phyloP scores from a whole-genome alignment of 371 early-diverging fungal genomes.

The Zychaea mexicana region DNA sequence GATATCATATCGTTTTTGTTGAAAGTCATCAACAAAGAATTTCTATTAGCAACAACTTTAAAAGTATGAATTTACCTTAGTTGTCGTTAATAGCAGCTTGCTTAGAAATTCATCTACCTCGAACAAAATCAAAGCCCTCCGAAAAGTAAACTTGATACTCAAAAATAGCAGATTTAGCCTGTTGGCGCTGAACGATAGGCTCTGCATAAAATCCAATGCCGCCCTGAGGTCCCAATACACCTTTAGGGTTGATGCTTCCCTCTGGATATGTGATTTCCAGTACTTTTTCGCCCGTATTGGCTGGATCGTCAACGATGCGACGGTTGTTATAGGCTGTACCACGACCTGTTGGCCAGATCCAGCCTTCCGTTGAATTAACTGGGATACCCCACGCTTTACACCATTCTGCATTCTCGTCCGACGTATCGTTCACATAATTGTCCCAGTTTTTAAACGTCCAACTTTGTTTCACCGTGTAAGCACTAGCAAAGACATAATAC shows the following conservation, averaged over 20 bases:
- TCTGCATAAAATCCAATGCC: conserved; percentile 54
- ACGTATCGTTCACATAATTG: conserved; percentile 22
- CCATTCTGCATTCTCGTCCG: conserved; percentile 16
- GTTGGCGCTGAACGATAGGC: conserved; percentile 35
- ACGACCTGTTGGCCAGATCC: conserved; percentile 26
- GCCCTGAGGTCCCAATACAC: conserved; percentile 26
- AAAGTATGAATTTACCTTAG: too few species aligned
- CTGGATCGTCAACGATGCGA: conserved; percentile 40
- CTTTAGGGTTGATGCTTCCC: conserved; percentile 41
- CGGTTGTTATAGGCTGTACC: conserved; percentile 18
- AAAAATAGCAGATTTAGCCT: conserved; percentile 31
- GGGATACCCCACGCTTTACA: conserved; percentile 23
- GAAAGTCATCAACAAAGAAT: too few species aligned
- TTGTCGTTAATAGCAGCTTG: neutral
- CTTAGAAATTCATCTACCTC: conserved; percentile 27
- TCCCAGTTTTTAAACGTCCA: conserved; percentile 9
- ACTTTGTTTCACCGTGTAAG: neutral
- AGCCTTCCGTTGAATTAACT: conserved; percentile 9
- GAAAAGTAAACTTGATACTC: conserved; percentile 58
- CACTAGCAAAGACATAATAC: neutral
- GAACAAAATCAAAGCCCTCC: conserved; percentile 52
- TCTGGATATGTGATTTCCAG: conserved; percentile 45
- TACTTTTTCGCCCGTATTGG: conserved; percentile 18
- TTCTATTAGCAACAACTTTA: too few species aligned
- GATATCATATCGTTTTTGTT: neutral